Evolutionary conservation across 306 rosid genomes (phyloP), one percentile per base, ranked within the genome.

Genomic region (Rosa lucieae): DNA sequence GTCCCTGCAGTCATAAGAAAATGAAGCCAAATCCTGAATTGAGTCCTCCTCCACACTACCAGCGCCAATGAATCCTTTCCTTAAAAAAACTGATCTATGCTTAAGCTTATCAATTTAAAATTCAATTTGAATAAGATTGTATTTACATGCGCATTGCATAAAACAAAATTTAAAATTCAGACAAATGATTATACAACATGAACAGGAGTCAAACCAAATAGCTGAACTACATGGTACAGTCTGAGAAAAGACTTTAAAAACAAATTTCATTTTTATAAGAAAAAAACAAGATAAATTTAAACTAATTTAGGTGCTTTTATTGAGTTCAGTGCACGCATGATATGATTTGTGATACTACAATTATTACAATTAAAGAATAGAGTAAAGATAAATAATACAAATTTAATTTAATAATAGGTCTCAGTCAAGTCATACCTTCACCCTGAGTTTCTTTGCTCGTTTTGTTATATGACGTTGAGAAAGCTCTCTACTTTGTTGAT

Each of bases 401-500:
- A 74, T 17, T 3, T 29, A 74, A 21, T n/a, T 6, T 23, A 74
- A n/a, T 56, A 4, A 12, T 43, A 48, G 52, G 55, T 42, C 51
- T 2, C 74, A 51, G 68, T 5, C 87, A 75, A 51, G 68, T 5
- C 87, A 75, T 87, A 95, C 99, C 99, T 95, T 95, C 82, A 93
- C 79, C 83, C 42, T 86, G 80, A 93, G 55, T 78, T 88, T 95
- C 89, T 93, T 95, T 10, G 99, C 99, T 9, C 98, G 93, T 84
- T 86, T 95, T 17, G 98, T 77, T 39, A 95, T 80, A 79, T 95
- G 98, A 43, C 86, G 91, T 70, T 95, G 99, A 77, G 99, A 95
- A 75, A 95, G 98, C 85, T 95, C 99, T 83, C 92, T 87, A 75
- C 98, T 95, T 90, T 95, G 99, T 72, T 95, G 98, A 81, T 95